Evolutionary conservation across 2,329 filamentous ascomycete genomes (phyloP).

Genomic region (Verticillium zaregamsianum): DNA sequence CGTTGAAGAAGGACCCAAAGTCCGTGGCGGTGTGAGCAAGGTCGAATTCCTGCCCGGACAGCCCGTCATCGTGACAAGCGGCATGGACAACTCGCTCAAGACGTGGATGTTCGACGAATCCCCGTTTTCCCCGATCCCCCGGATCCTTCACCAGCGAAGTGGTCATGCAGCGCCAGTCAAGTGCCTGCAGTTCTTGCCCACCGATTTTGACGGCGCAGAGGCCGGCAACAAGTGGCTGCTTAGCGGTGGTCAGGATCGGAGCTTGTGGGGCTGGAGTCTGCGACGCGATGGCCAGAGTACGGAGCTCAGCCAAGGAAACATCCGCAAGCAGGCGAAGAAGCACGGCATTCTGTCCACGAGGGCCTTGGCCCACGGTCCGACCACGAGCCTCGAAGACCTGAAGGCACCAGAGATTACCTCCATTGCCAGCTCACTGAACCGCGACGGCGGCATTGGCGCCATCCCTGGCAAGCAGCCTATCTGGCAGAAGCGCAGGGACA

Average conservation of each 20-base stretch:
- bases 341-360: slow-evolving; percentile 63
- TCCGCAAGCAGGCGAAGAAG: slow-evolving; percentile 88
- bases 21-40: slow-evolving; percentile 76
- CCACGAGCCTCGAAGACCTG: slow-evolving; percentile 65
- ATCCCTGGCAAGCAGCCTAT: slow-evolving; percentile 73
- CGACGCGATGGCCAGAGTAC: slow-evolving; percentile 90
- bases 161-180: slow-evolving; percentile 87
- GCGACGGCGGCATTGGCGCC: slow-evolving; percentile 89
- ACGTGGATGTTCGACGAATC: slow-evolving; percentile 96
- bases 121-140: slow-evolving; percentile 81
- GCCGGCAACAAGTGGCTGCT: slow-evolving; percentile 90
- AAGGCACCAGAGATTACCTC: slow-evolving; percentile 91
- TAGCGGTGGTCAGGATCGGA: slow-evolving; percentile 83
- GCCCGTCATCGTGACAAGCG: slow-evolving; percentile 84
- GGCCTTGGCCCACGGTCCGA: slow-evolving; percentile 54
- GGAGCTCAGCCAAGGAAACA: slow-evolving; percentile 86
- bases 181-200: slow-evolving; percentile 77
- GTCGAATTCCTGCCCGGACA: slow-evolving; percentile 88
- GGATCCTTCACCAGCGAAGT: slow-evolving; percentile 78
- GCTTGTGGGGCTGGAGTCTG: slow-evolving; percentile 94
- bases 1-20: slow-evolving; percentile 44
- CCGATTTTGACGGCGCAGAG: slow-evolving; percentile 85
- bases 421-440: slow-evolving; percentile 86
- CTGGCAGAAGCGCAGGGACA: slow-evolving; percentile 73
- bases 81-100: slow-evolving; percentile 87